Percentiles rank a stretch among this genome's conserved stretches.
Conservation (phyloP, 768 basidiomycete genomes). For the Phylloporus sp. region DNA sequence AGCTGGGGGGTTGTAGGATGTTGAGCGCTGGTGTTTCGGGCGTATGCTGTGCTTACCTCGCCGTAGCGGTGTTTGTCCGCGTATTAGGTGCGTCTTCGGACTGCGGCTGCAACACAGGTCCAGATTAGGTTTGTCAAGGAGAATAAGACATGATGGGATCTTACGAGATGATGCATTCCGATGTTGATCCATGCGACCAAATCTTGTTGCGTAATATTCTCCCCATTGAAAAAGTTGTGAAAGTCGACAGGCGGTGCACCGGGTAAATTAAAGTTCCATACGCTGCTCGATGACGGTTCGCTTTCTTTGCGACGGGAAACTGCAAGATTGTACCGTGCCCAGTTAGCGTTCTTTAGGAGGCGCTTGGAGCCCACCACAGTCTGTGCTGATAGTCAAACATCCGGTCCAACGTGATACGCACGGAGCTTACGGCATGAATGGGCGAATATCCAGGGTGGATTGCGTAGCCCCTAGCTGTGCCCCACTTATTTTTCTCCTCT, state of each 20-base stretch:
- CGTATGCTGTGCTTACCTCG: constrained; percentile 38
- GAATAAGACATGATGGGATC: background rate
- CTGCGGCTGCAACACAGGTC: constrained; percentile 39
- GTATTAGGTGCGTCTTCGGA: constrained; percentile 65
- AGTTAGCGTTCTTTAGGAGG: constrained; percentile 58
- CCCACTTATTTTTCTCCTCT: constrained; percentile 53
- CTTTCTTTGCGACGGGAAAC: constrained; percentile 57
- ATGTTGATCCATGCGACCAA: constrained; percentile 65
- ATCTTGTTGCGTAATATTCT: constrained; percentile 61
- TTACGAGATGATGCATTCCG: constrained; percentile 61
- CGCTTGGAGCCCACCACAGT: constrained; percentile 59
- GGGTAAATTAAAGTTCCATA: constrained; percentile 65
- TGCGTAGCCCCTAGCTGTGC: constrained; percentile 53
- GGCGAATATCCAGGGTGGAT: constrained; percentile 58
- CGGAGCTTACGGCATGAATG: constrained; percentile 41
- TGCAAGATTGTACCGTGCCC: constrained; percentile 61
- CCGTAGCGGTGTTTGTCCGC: constrained; percentile 51
- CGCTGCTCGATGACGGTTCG: constrained; percentile 52
- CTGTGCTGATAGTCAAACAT: constrained; percentile 26
- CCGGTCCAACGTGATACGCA: too few relatives aligned
- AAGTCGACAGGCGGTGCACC: constrained; percentile 54
- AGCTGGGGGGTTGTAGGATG: constrained; percentile 29
- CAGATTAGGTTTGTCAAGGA: background rate
- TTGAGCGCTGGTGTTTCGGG: background rate
- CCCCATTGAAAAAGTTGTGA: constrained; percentile 60